phyloP scores from a whole-genome alignment of 495 filamentous ascomycete genomes.

The Schizothecium vesticola region DNA sequence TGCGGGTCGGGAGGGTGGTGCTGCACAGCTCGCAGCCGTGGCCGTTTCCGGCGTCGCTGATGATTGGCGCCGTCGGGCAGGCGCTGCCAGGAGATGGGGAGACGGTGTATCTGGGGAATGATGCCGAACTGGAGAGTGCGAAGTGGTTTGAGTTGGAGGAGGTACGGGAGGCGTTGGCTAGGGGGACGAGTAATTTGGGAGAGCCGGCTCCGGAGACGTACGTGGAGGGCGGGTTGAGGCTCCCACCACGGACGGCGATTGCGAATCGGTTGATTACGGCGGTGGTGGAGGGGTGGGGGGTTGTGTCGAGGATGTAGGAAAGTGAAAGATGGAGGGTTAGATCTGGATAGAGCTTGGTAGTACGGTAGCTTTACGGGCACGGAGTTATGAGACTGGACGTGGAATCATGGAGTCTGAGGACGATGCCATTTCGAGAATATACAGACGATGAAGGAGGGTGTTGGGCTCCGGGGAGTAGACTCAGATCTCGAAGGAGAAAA shows the following conservation, averaged over 20 bases:
- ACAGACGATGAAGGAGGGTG: neutral
- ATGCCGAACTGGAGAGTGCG: conserved; percentile 86
- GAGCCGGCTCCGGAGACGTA: conserved; percentile 58
- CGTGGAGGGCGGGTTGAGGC: conserved; percentile 62
- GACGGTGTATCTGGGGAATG: conserved; percentile 74
- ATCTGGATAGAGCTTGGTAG: neutral
- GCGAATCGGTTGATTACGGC: conserved; percentile 63
- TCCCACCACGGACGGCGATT: conserved; percentile 74
- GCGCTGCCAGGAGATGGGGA: conserved; percentile 71
- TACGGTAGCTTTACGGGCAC: neutral
- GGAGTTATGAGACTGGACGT: neutral
- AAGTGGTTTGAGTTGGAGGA: conserved; percentile 76
- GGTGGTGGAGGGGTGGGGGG: conserved; percentile 39
- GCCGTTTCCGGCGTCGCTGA: conserved; percentile 66
- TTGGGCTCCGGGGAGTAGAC: neutral
- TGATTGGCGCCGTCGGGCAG: conserved; percentile 93
- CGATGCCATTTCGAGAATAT: neutral
- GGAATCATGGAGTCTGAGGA: neutral
- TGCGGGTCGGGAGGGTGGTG: conserved; percentile 77
- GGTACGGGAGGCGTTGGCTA: conserved; percentile 55
- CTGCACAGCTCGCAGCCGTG: conserved; percentile 87
- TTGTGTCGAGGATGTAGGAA: conserved; percentile 37
- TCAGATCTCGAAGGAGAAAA: neutral
- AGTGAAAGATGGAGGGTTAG: neutral
- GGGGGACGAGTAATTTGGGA: conserved; percentile 61